phyloP scores from a whole-genome alignment of 352 stramenopile genomes.

The Phytophthora sp. region DNA sequence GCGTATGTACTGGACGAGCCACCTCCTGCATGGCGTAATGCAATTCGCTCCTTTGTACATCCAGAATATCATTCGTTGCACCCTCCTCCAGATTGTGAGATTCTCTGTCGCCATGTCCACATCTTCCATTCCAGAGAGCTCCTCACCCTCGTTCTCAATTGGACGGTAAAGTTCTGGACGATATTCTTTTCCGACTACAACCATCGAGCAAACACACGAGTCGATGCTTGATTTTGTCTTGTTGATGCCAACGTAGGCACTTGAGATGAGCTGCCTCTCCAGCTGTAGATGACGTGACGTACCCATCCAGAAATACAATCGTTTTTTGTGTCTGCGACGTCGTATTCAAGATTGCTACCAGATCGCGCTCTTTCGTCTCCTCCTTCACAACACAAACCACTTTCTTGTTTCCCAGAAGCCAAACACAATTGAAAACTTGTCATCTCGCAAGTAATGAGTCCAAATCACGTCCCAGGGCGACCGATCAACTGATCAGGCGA shows the following conservation, averaged over 20 bases:
- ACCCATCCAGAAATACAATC: conserved; percentile 24
- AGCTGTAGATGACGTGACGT: conserved; percentile 1
- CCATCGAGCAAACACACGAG: conserved; percentile 10
- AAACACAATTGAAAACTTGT: conserved; percentile 15
- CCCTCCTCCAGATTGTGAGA: background rate
- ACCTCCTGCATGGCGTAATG: too few relatives aligned
- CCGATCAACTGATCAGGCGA: conserved; percentile 6
- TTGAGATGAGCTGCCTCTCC: conserved; percentile 9
- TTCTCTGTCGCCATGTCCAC: background rate
- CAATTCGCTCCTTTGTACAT: too few relatives aligned
- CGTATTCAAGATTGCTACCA: conserved; percentile 7
- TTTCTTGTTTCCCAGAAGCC: conserved; percentile 11
- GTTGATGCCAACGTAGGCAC: conserved; percentile 4
- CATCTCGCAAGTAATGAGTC: conserved; percentile 4
- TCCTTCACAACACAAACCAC: conserved; percentile 12
- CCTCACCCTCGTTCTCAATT: too few relatives aligned
- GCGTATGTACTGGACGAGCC: too few relatives aligned
- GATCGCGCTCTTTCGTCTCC: background rate
- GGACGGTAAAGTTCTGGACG: background rate
- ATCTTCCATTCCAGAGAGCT: too few relatives aligned
- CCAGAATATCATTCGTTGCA: too few relatives aligned
- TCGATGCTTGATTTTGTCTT: conserved; percentile 6
- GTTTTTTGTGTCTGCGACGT: background rate
- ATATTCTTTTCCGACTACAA: background rate
- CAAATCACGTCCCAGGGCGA: conserved; percentile 14